Base-by-base conservation (phyloP, 2,329 filamentous ascomycete species). In the Clarireedia monteithiana region DNA sequence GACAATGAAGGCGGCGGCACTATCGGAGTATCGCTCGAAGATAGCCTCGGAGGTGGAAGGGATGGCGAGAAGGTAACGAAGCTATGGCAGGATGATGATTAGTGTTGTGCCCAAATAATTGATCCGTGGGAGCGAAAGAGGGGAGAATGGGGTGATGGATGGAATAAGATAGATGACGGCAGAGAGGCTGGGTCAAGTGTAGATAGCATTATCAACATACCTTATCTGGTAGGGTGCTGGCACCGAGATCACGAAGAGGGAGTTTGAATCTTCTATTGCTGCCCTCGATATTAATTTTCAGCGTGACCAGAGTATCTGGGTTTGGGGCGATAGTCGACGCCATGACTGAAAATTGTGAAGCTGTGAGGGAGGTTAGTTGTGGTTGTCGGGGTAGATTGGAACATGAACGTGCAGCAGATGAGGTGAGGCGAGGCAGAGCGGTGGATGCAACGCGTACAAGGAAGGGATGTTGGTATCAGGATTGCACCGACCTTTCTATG, bases 11-110 rank as follows among this genome's bases (percentile, higher is more conserved):
- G 84, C 77, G 47, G 80, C 86, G 62, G 90, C 89, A 62, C 91
- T 96, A 73, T 99, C 94, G 62, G 94, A 97, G 75, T 91, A 99
- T 64, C 94, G 89, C 76, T 97, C 91, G 67, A 97, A 85, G 66
- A 84, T 73, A 69, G 86, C 80, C 51, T 81, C 73, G 59, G 82
- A 77, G 67, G 83, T 78, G 48, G 77, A 68, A 36, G 82, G 78
- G 63, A 95, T 83, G 59, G 76, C 73, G 52, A 95, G 82, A 54
- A 86, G 74, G 60, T 75, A 73, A 63, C 87, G 87, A 64, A 95
- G 80, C 89, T 92, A 71, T 60, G 60, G 27, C 27, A 63, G 53
- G 62, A 52, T 51, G 56, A 50, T 54, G 27, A 55, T 71, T 56
- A 69, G 66, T 59, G 58, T 47, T 17, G 26, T 36, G 27, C n/a